Evolutionary conservation across 2,329 filamentous ascomycete species (phyloP).

Genomic region (Ophiostoma fasciatum): DNA sequence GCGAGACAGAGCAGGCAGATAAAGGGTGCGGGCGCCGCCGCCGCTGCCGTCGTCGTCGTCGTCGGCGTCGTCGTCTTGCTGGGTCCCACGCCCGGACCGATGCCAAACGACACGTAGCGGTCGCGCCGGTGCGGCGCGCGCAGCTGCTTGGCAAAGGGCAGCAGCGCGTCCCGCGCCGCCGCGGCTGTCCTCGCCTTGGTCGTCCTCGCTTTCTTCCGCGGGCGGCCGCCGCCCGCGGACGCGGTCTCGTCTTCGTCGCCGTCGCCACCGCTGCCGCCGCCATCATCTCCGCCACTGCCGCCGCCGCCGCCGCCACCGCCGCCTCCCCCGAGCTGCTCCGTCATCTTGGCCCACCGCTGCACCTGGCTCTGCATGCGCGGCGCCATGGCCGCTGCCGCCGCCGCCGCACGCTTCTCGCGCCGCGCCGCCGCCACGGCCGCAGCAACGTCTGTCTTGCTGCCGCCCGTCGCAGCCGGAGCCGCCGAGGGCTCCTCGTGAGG

Average conservation of each 20-base stretch:
- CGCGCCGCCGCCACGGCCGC: conserved; percentile 3
- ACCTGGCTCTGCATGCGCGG: conserved; percentile 34
- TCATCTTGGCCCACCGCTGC: conserved; percentile 57
- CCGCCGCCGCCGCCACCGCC: conserved; percentile 11
- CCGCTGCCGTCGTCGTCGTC: neutral
- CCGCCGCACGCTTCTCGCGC: conserved; percentile 7
- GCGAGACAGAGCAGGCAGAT: conserved; percentile 45
- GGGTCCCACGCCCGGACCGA: conserved; percentile 18
- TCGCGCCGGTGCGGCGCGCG: conserved; percentile 17
- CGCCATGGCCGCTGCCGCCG: conserved; percentile 26
- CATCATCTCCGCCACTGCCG: conserved; percentile 9
- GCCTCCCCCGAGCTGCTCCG: conserved; percentile 38
- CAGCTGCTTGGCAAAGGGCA: conserved; percentile 10
- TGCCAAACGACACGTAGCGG: conserved; percentile 43
- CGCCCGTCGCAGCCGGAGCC: no score
- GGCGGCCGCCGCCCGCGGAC: conserved; percentile 13
- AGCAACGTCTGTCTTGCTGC: no score
- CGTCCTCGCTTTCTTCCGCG: neutral
- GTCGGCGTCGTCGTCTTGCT: neutral
- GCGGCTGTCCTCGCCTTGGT: neutral
- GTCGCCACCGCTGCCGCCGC: conserved; percentile 8
- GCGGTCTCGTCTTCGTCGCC: conserved; percentile 1
- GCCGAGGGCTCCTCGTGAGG: no score
- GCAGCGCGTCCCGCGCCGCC: neutral
- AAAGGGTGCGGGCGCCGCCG: no score